Evolutionary conservation across 371 early-diverging fungal genomes (phyloP), one percentile per base, ranked within the genome.

Genomic region (Mucor velutinosus): DNA sequence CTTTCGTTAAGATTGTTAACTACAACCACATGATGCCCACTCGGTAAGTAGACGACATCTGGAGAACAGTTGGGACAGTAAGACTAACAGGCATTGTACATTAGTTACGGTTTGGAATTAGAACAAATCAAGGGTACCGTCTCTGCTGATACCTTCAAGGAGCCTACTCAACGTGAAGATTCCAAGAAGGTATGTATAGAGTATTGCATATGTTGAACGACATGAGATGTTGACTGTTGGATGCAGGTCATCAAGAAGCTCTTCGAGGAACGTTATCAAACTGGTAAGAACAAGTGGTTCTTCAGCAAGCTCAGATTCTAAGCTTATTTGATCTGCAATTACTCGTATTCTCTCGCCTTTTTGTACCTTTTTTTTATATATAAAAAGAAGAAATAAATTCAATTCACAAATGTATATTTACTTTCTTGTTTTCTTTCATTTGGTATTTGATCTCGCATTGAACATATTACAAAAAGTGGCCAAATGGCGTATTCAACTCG

Each of bases 221-320:
- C 33, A 58, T 47, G 12, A 27, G 33, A 58, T 49, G 45, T 58
- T 33, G 8, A 67, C 15, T 53, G 37, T 41, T 58, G 17, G 58
- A 30, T 66, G 0, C 56, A 81, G 81, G 91, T 90, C 69, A 86
- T 98, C 87, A 95, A 92, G 88, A 94, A 93, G 92, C 85, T 92
- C 74, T 92, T 99, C 84, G 91, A 98, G 89, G 94, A 97, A 87
- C 84, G 87, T 78, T 97, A 97, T 90, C 91, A 91, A 82, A 85
- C 91, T 75, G 99, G 99, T 82, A 97, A 97, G 93, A 97, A 96
- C 95, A 96, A 95, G 93, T 99, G 99, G 99, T 98, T 99, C 94
- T 99, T 99, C 92, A 90, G 92, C 88, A 98, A 98, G 93, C 96
- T 99, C 76, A 90, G 95, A 79, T 96, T 96, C 93, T 95, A 93